Evolutionary conservation across 2,329 filamentous ascomycete genomes (phyloP).

Genomic region (Trichoderma sp.): DNA sequence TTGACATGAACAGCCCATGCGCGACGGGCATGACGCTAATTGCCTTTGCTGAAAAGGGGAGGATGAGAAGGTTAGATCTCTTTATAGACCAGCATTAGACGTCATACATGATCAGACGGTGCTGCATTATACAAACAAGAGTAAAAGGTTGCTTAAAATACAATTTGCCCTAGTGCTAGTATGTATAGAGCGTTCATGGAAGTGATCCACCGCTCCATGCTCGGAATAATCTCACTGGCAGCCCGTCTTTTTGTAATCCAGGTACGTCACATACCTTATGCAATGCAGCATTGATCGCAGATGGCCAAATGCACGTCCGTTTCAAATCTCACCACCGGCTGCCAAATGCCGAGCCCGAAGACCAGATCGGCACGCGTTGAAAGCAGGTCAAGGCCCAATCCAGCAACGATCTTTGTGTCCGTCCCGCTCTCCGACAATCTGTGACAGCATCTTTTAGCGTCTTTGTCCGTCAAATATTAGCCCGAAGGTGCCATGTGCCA

Average conservation of each 20-base stretch:
- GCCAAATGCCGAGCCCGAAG: not conserved
- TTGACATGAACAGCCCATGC: too few species aligned
- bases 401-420: not conserved
- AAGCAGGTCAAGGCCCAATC: not conserved
- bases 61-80: not conserved
- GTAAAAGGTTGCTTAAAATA: not conserved
- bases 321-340: not conserved
- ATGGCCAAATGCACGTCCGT: not conserved
- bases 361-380: not conserved
- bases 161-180: not conserved
- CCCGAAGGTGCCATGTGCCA: not conserved
- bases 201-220: not conserved
- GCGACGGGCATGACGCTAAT: too few species aligned
- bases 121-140: not conserved
- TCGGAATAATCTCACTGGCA: not conserved
- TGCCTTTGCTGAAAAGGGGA: not conserved
- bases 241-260: not conserved
- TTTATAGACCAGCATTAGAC: too few species aligned
- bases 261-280: not conserved
- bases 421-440: not conserved
- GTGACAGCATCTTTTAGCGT: not conserved
- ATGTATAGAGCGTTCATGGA: not conserved
- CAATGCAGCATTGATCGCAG: not conserved
- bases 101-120: not conserved
- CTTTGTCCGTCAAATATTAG: not conserved